A percentile compares a stretch with the other conserved stretches of the same genome.
Evolutionary conservation across 208 protist genomes (phyloP).

Genomic region (Crithidia bombi): DNA sequence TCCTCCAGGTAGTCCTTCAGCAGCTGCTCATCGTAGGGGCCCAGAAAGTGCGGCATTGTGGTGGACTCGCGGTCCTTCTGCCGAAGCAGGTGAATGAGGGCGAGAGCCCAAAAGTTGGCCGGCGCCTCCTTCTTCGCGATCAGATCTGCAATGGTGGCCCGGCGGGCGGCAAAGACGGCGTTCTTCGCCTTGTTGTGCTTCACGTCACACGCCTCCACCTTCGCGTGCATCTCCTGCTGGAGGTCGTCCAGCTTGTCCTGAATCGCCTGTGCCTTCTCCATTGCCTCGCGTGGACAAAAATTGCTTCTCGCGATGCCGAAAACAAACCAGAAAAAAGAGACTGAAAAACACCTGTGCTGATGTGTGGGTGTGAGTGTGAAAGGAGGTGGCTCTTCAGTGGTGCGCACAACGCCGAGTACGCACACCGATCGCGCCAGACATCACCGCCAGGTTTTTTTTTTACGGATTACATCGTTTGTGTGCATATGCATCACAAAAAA

Average conservation of each 20-base stretch:
- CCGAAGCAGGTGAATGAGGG: slow-evolving; percentile 45
- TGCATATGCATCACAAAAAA: too few species aligned
- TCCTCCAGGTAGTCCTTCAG: slow-evolving; percentile 63
- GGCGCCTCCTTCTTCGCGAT: slow-evolving; percentile 53
- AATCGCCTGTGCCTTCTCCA: slow-evolving; percentile 42
- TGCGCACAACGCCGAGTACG: too few species aligned
- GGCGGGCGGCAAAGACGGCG: slow-evolving; percentile 45
- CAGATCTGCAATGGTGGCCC: slow-evolving; percentile 38
- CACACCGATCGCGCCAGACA: too few species aligned
- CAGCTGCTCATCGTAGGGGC: slow-evolving; percentile 67
- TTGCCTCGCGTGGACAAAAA: neutral
- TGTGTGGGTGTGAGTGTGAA: too few species aligned
- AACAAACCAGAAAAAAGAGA: too few species aligned
- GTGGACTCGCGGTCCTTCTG: slow-evolving; percentile 38
- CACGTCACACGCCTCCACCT: slow-evolving; percentile 41
- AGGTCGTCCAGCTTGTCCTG: slow-evolving; percentile 65
- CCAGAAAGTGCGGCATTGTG: slow-evolving; percentile 59
- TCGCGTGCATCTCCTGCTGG: slow-evolving; percentile 61
- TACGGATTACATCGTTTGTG: too few species aligned
- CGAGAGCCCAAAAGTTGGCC: slow-evolving; percentile 71
- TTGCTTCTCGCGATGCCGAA: too few species aligned
- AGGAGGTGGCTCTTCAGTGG: too few species aligned
- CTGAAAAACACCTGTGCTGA: too few species aligned
- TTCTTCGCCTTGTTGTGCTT: slow-evolving; percentile 53
- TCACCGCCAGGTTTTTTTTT: too few species aligned